Evolutionary conservation across 2,329 filamentous ascomycete species (phyloP), one percentile per base, ranked within the genome.

Genomic region (Phaeoacremonium minimum): DNA sequence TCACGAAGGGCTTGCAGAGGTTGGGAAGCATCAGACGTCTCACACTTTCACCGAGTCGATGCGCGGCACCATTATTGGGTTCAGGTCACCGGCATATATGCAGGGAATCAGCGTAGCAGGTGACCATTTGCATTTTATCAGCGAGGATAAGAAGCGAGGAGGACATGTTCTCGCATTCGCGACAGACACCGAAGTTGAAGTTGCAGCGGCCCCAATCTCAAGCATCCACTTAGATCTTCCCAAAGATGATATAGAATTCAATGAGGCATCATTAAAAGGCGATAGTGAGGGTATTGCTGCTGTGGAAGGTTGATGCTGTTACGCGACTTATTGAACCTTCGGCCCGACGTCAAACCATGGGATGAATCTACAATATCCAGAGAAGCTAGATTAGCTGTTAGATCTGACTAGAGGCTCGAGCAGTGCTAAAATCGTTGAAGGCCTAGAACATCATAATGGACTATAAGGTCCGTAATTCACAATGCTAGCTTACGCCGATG

Each of bases 41-140:
- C 48, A 58, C 35, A 51, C 45, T 0, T 58, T 60, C 32, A 38
- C 40, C 17, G 40, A 36, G 15, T 33, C 43, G 0, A 47, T 46
- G 2, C 46, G 44, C 33, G 57, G 57, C 0, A 54, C 54, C 3
- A 43, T 60, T 3, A 26, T 60, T 5, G 58, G 57, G 6, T 61
- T 61, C 36, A 38, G 54, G 16, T 53, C 48, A 18, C 58, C 58
- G 1, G 45, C 40, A 15, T 61, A 56, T 40, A 46, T 53, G 15
- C 52, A 55, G 46, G 55, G 55, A 7, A 46, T 61, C 17, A 59
- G 56, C 39, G 56, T 60, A 1, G 50, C 55, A 2, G 58, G 58
- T 4, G 49, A 56, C 15, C 58, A 61, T 19, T 26, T 61, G 30
- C 58, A 61, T 32, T 60, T 60, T 32, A 57, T 61, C 42, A 51